Conservation (phyloP, 2,329 filamentous ascomycete genomes). For the Podosphaera fusca region DNA sequence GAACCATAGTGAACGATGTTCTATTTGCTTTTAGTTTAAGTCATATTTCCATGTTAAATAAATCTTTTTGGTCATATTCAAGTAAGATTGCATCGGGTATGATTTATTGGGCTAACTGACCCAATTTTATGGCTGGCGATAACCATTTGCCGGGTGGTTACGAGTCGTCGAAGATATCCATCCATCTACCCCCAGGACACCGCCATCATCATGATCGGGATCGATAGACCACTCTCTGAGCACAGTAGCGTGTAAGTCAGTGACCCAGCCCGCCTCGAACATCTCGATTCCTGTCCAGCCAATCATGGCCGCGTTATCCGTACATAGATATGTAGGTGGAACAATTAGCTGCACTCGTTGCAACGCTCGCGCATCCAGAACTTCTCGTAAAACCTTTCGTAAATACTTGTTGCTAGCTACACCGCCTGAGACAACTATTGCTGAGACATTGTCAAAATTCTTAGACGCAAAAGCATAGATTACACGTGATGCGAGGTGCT, state of each 20-base stretch:
- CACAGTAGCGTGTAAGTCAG: constrained; percentile 33
- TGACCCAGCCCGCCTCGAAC: constrained; percentile 55
- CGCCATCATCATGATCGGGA: constrained; percentile 31
- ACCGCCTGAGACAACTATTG: constrained; percentile 68
- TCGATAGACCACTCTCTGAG: constrained; percentile 57
- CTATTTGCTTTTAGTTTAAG: too few relatives aligned
- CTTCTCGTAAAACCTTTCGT: constrained; percentile 34
- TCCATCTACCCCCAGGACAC: constrained; percentile 40
- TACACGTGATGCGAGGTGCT: constrained; percentile 60
- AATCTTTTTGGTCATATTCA: too few relatives aligned
- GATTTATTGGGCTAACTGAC: too few relatives aligned
- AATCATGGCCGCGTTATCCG: constrained; percentile 95
- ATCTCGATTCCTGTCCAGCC: constrained; percentile 87
- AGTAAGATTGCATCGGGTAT: too few relatives aligned
- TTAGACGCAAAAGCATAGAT: constrained; percentile 37
- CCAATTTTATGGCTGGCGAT: too few relatives aligned
- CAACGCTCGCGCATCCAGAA: constrained; percentile 44
- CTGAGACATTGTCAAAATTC: constrained; percentile 19
- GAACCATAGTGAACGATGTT: too few relatives aligned
- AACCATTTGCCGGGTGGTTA: too few relatives aligned
- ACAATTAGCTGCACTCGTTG: constrained; percentile 37
- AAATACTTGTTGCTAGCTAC: constrained; percentile 74
- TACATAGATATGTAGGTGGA: constrained; percentile 61
- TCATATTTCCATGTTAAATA: too few relatives aligned
- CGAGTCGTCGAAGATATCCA: constrained; percentile 15